Evolutionary conservation across 768 basidiomycete genomes (phyloP).

Genomic region (Naematelia encephala): DNA sequence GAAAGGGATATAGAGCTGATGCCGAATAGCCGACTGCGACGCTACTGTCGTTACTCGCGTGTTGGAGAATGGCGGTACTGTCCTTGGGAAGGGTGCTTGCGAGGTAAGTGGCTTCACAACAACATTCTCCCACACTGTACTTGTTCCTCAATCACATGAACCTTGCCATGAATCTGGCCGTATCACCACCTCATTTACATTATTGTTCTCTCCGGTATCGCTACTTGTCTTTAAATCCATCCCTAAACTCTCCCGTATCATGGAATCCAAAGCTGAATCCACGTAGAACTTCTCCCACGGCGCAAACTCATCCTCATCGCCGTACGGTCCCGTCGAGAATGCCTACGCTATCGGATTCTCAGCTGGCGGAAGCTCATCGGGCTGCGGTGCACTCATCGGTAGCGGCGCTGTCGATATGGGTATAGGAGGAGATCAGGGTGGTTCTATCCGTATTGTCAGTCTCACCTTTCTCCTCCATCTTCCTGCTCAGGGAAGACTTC

Average conservation of each 20-base stretch:
- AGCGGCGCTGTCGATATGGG: conserved; percentile 54
- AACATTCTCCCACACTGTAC: too few species aligned
- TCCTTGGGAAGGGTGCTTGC: conserved; percentile 53
- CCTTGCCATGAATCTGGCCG: too few species aligned
- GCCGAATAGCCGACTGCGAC: conserved; percentile 46
- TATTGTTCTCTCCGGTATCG: too few species aligned
- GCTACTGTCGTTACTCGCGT: conserved; percentile 56
- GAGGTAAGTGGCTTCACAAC: conserved; percentile 36
- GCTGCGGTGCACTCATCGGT: conserved; percentile 54
- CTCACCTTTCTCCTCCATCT: background rate
- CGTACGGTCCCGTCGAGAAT: conserved; percentile 54
- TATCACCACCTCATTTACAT: too few species aligned
- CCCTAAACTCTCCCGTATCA: too few species aligned
- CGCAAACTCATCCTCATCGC: conserved; percentile 51
- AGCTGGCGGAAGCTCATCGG: conserved; percentile 55
- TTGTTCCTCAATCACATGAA: too few species aligned
- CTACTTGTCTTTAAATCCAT: too few species aligned
- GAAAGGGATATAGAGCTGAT: background rate
- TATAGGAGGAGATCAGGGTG: conserved; percentile 58
- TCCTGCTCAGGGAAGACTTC: background rate
- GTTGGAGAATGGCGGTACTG: conserved; percentile 53
- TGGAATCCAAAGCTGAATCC: too few species aligned
- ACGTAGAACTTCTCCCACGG: conserved; percentile 50
- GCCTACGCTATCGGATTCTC: conserved; percentile 54
- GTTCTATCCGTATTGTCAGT: conserved; percentile 53